These are phyloP conservation scores for Astrothelium macrocarpum DNA, from an alignment of 495 filamentous ascomycete species.

Conservation along the genomic window DNA sequence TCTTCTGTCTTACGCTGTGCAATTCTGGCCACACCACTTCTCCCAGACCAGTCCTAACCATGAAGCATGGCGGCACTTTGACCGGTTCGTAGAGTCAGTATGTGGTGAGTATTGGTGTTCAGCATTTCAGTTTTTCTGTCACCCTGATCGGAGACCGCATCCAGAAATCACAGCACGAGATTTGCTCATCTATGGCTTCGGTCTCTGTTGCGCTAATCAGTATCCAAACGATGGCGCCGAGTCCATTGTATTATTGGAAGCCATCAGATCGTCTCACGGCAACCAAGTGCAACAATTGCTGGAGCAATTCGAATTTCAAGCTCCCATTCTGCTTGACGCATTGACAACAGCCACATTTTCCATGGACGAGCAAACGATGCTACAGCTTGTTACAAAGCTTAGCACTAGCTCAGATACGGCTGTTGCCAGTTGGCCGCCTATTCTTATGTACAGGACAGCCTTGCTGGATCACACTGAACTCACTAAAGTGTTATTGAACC, in stretches of 20 bases:
- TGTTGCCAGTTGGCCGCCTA: not conserved
- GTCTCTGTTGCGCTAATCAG: not conserved
- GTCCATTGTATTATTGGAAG: not conserved
- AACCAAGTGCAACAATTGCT: not conserved
- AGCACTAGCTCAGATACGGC: not conserved
- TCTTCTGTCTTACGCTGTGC: not conserved
- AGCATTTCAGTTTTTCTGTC: not conserved
- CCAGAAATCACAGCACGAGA: not conserved
- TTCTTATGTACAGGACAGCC: not conserved
- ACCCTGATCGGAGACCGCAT: not conserved
- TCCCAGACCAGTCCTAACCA: not conserved
- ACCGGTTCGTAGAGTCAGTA: not conserved
- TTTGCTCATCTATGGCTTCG: not conserved
- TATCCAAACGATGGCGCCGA: not conserved
- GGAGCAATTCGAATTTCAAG: not conserved
- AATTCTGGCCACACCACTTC: not conserved
- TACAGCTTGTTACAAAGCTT: not conserved
- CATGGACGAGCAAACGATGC: not conserved
- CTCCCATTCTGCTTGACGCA: not conserved
- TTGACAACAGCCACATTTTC: not conserved
- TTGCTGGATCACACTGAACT: not conserved
- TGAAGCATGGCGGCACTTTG: not conserved
- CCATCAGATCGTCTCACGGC: not conserved
- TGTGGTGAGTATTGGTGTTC: not conserved
- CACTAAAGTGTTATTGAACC: not conserved